Percentiles rank a stretch among this genome's conserved stretches.
Evolutionary conservation across 139 green algal genomes (phyloP).

Genomic region (Tetradesmus lagerheimii): DNA sequence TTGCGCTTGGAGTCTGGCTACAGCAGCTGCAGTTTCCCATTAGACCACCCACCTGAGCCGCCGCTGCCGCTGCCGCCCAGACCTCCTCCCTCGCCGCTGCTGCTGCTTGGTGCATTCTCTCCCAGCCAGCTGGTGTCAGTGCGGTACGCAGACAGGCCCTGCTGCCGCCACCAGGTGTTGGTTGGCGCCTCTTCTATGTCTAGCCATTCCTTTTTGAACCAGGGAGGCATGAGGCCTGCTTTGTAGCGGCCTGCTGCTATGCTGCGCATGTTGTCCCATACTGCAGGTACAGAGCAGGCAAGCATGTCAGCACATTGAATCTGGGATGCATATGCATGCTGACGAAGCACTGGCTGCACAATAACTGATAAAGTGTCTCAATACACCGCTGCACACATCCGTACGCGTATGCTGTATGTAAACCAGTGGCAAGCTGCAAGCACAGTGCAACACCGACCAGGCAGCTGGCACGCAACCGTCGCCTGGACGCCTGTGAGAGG

Average conservation of each 20-base stretch:
- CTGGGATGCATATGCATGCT: neutral
- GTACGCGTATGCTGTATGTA: too few species aligned
- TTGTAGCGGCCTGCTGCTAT: conserved; percentile 50
- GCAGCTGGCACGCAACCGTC: neutral
- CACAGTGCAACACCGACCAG: neutral
- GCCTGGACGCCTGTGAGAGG: neutral
- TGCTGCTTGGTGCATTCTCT: neutral
- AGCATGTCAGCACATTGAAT: neutral
- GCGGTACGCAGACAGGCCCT: conserved; percentile 41
- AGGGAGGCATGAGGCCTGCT: conserved; percentile 59
- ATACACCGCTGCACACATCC: too few species aligned
- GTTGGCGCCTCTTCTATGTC: conserved; percentile 58
- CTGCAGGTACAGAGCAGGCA: conserved; percentile 35
- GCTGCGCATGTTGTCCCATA: conserved; percentile 66
- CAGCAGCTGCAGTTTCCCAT: too few species aligned
- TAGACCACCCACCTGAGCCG: neutral
- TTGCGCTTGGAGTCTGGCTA: too few species aligned
- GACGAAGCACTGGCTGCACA: too few species aligned
- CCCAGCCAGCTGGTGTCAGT: conserved; percentile 42
- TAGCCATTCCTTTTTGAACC: conserved; percentile 64
- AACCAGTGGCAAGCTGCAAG: too few species aligned
- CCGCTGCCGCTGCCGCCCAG: neutral
- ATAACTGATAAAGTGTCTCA: too few species aligned
- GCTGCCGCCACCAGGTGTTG: conserved; percentile 51
- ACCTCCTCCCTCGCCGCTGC: conserved; percentile 25